Evolutionary conservation across 169 alveolate species (phyloP), one percentile per base, ranked within the genome.

Genomic region (Sarcocystis neurona): DNA sequence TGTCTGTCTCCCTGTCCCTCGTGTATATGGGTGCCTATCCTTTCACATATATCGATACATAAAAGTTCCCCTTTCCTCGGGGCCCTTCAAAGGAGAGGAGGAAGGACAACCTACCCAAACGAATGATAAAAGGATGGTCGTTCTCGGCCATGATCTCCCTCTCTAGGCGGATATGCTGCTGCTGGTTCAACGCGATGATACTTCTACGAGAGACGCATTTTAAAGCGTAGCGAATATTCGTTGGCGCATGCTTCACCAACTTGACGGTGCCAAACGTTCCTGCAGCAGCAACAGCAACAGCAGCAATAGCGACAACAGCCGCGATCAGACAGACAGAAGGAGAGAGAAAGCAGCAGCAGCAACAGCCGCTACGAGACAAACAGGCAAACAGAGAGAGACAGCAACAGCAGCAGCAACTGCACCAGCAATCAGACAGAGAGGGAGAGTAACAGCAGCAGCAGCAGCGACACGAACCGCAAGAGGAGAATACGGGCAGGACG

Each of bases 81-180:
- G n/a, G n/a, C n/a, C n/a, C n/a, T n/a, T n/a, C n/a, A n/a, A n/a
- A n/a, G n/a, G n/a, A n/a, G n/a, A n/a, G n/a, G n/a, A n/a, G n/a
- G n/a, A n/a, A n/a, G n/a, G n/a, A 27, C 46, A 58, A 37, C 94
- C 0, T 82, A 94, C 96, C 96, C 34, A 97, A 90, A 60, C 96
- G 95, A 1, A 97, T 89, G 82, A 98, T 98, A 88, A 97, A 97
- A 37, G 99, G 98, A 92, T 98, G 99, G 87, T 98, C 99, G 89
- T 97, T 96, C 85, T 97, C 97, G 32, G 98, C 98, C 94, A 98
- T 93, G 27, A 98, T 97, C 89, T 96, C 97, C 80, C 99, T 89
- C 79, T 98, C 99, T 79, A 96, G 90, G 46, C 94, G 95, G 39
- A 97, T 95, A 88, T 96, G 96, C 50, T 92, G 94, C 79, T 97